Evolutionary conservation across 2,329 filamentous ascomycete genomes (phyloP).

Genomic region (Stagonosporopsis cucurbitacearum): DNA sequence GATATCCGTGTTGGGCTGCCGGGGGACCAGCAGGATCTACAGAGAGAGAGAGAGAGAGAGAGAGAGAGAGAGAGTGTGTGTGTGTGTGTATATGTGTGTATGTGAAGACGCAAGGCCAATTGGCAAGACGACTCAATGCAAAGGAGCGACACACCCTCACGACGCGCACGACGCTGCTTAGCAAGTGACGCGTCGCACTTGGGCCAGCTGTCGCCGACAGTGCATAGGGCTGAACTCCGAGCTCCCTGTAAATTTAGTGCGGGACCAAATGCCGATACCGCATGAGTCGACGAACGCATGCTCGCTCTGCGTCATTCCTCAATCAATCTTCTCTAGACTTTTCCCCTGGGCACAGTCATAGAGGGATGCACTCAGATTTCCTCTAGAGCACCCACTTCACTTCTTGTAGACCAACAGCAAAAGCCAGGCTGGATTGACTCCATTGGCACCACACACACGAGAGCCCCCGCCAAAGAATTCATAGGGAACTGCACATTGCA

Average conservation of each 20-base stretch:
- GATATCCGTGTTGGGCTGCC: constrained; percentile 21
- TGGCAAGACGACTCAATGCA: background rate
- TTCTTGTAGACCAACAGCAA: background rate
- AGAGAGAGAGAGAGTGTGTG: too few species aligned
- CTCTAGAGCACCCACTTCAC: background rate
- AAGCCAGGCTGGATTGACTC: constrained; percentile 14
- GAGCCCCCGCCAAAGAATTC: constrained; percentile 2
- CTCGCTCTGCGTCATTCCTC: constrained; percentile 29
- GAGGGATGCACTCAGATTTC: constrained; percentile 6
- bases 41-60: too few species aligned
- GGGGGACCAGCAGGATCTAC: background rate
- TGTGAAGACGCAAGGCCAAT: background rate
- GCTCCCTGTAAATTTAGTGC: constrained; percentile 25
- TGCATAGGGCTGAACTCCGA: constrained; percentile 29
- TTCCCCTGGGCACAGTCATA: constrained; percentile 8
- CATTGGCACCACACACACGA: constrained; percentile 11
- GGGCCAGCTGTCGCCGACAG: constrained; percentile 1
- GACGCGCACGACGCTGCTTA: background rate
- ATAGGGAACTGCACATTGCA: constrained; percentile 14
- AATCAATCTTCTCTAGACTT: constrained; percentile 11
- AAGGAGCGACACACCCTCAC: constrained; percentile 14
- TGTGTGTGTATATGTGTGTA: too few species aligned
- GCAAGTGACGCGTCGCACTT: constrained; percentile 26
- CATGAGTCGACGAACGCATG: constrained; percentile 31
- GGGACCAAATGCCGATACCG: constrained; percentile 41